Evolutionary conservation across 2,329 filamentous ascomycete species (phyloP).

Genomic region (Pseudofabraea citricarpa): DNA sequence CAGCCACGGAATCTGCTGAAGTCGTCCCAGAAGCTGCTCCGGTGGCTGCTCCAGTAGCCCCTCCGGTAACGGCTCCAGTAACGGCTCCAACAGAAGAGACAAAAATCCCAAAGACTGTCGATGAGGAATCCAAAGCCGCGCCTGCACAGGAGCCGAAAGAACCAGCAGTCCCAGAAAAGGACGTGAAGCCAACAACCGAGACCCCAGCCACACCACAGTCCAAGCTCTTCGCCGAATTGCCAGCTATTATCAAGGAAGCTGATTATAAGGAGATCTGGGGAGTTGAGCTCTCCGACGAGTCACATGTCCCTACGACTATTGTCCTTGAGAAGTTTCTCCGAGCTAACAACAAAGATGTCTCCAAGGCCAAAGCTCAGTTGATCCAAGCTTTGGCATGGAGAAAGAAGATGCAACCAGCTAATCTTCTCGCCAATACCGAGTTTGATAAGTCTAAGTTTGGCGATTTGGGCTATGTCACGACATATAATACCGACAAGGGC

Average conservation of each 20-base stretch:
- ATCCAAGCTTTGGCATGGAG: slow-evolving; percentile 78
- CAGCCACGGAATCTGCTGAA: too few species aligned
- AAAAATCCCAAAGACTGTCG: slow-evolving; percentile 1
- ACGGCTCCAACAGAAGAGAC: slow-evolving; percentile 5
- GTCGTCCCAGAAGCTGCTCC: too few species aligned
- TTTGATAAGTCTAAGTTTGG: slow-evolving; percentile 69
- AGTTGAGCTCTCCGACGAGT: slow-evolving; percentile 50
- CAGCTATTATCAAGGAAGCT: slow-evolving; percentile 50
- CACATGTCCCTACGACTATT: slow-evolving; percentile 71
- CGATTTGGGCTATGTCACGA: slow-evolving; percentile 75
- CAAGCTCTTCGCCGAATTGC: slow-evolving; percentile 53
- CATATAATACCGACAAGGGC: slow-evolving; percentile 50
- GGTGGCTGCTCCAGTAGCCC: not conserved
- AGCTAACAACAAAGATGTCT: slow-evolving; percentile 74
- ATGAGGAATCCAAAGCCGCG: slow-evolving; percentile 1
- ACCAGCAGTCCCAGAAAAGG: slow-evolving; percentile 4
- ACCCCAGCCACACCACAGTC: slow-evolving; percentile 33
- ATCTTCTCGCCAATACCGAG: slow-evolving; percentile 54
- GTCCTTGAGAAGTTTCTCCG: slow-evolving; percentile 91
- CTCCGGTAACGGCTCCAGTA: slow-evolving; percentile 1
- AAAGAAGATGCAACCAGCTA: slow-evolving; percentile 66
- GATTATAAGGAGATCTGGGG: slow-evolving; percentile 83
- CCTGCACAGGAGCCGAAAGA: not conserved
- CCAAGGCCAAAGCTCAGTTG: slow-evolving; percentile 73
- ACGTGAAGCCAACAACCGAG: not conserved